Evolutionary conservation across 2,329 filamentous ascomycete genomes (phyloP), one percentile per base, ranked within the genome.

Genomic region (Alternaria longipes): DNA sequence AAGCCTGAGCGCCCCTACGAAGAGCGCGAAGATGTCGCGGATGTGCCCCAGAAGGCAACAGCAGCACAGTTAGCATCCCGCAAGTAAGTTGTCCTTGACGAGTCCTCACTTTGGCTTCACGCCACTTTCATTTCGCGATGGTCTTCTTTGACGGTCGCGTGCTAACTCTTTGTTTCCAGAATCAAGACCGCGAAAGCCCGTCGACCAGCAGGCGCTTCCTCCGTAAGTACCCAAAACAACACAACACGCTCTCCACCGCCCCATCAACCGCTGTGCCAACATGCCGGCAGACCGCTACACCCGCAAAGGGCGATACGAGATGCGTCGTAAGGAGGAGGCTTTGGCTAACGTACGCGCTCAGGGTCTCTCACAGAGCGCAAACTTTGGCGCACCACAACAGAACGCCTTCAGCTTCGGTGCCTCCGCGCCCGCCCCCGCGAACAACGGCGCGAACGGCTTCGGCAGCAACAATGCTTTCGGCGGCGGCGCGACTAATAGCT

Each of bases 51-150:
- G 67, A 81, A 80, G 74, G 84, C 85, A 34, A 86, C 84, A 28
- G 84, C 84, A 40, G 84, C 84, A 40, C 84, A 86, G 75, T 52
- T 86, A 75, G 84, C 85, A 32, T 78, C 74, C 61, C 81, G 85
- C 78, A 86, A 83, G 85, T 86, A 79, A 81, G 85, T 86, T 47
- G 63, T 38, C 54, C 42, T 54, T 57, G 36, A 26, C 55, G 28
- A 28, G 34, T 45, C 60, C 28, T 28, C 26, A 38, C 24, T 44
- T 28, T 40, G 24, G 51, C 24, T n/a, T 50, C 22, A 4, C 38
- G 14, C 20, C 11, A 24, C 22, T 26, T 32, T 22, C 18, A 3
- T 30, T 7, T 26, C 26, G 49, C 40, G 34, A 60, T 34, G 56
- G 54, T 34, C 56, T 55, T 45, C 59, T 56, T 60, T 58, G 32